Conservation (phyloP, 2,329 filamentous ascomycete genomes). For the Aspergillus ibericus region DNA sequence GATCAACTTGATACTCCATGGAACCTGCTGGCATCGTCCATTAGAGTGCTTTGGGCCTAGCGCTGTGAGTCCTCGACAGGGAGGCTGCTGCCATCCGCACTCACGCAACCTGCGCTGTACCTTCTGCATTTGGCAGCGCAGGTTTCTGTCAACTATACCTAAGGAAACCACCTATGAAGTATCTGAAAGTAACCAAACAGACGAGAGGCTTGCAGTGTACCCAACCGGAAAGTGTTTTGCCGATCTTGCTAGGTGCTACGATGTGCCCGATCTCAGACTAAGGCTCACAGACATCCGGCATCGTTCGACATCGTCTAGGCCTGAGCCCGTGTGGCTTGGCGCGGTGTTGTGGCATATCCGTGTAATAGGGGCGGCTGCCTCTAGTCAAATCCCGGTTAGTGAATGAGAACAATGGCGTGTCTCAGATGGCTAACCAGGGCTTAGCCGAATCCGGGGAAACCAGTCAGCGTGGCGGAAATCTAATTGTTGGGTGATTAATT, state of each 20-base stretch:
- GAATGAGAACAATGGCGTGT: neutral
- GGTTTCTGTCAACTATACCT: no score
- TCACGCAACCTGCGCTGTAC: no score
- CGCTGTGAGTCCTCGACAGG: no score
- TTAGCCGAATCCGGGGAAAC: slow-evolving; percentile 3
- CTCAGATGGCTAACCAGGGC: neutral
- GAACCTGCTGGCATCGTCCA: neutral
- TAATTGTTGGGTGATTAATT: slow-evolving; percentile 1
- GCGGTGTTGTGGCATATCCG: neutral
- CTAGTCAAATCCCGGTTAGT: neutral
- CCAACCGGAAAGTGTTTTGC: neutral
- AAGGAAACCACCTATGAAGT: no score
- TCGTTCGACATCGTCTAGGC: slow-evolving; percentile 1
- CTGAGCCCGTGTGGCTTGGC: neutral
- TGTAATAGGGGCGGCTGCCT: neutral
- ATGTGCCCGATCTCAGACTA: no score
- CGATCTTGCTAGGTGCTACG: neutral
- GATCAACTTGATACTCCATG: no score
- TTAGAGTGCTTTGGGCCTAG: no score
- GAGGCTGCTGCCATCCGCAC: no score
- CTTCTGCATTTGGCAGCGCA: no score
- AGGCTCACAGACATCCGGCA: neutral
- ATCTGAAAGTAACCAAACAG: no score
- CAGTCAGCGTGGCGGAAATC: neutral
- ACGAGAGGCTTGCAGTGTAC: neutral